These are phyloP conservation scores for Suillus luteus DNA, from an alignment of 768 basidiomycete genomes.

Conservation along the genomic window DNA sequence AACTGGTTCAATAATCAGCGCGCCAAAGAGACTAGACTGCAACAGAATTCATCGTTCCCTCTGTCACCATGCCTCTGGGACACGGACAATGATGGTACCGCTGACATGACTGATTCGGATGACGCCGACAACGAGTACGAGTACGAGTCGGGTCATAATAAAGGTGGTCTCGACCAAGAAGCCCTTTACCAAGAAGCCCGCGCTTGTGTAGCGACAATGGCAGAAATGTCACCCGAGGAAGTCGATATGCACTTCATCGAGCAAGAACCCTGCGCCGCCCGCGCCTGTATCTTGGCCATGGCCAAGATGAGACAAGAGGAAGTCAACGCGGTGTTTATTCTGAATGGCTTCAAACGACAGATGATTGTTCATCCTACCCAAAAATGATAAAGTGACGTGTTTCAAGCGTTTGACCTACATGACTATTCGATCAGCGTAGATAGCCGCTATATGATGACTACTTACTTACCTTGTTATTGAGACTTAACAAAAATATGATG, in stretches of 20 bases:
- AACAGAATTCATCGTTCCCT: neutral
- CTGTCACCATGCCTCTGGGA: neutral
- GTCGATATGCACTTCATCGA: constrained; percentile 1
- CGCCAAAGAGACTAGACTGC: neutral
- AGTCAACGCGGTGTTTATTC: constrained; percentile 6
- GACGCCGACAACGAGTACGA: neutral
- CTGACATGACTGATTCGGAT: neutral
- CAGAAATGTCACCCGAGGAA: neutral
- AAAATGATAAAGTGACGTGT: no score
- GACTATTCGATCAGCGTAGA: neutral
- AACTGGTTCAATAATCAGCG: constrained; percentile 13
- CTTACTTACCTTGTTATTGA: neutral
- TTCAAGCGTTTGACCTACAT: neutral
- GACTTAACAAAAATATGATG: neutral
- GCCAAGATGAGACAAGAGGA: constrained; percentile 1
- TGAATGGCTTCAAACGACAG: neutral
- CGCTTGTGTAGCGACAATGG: neutral
- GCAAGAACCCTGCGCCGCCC: neutral
- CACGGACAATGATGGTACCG: neutral
- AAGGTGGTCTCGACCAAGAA: neutral
- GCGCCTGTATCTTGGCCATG: constrained; percentile 1
- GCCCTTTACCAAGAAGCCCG: neutral
- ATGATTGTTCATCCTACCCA: neutral
- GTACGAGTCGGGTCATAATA: no score
- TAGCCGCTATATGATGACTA: neutral